Conservation (phyloP, 2,329 filamentous ascomycete genomes). For the Acephala macrosclerotiorum region DNA sequence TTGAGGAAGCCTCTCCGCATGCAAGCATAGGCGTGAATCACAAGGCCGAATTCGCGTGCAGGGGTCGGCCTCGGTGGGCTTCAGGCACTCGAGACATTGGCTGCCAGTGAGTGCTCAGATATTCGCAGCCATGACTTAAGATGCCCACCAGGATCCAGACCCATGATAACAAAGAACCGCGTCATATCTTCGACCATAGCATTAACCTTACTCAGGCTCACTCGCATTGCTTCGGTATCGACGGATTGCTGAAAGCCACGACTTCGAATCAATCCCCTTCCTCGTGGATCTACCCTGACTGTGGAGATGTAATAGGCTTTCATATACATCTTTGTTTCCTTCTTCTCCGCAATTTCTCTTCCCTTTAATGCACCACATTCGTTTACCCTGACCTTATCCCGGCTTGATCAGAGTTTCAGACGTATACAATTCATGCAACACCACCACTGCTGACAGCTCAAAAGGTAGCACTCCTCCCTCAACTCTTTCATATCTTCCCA, state of each 20-base stretch:
- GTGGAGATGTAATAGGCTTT: constrained; percentile 35
- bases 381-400: constrained; percentile 35
- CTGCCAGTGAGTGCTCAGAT: constrained; percentile 18
- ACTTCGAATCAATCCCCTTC: constrained; percentile 11
- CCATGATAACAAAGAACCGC: constrained; percentile 13
- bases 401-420: constrained; percentile 41
- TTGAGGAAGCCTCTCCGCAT: constrained; percentile 14
- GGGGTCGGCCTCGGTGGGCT: neutral
- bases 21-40: constrained; percentile 18
- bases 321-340: constrained; percentile 24
- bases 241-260: constrained; percentile 19
- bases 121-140: constrained; percentile 11
- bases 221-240: constrained; percentile 23
- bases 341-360: constrained; percentile 25
- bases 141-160: constrained; percentile 8
- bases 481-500: constrained; percentile 8
- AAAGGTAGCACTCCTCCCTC: constrained; percentile 26
- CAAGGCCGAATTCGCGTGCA: neutral
- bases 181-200: constrained; percentile 13
- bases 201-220: neutral
- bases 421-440: constrained; percentile 41
- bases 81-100: neutral
- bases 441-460: constrained; percentile 27
- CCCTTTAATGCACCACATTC: constrained; percentile 33
- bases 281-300: constrained; percentile 22